Evolutionary conservation across 331 rosid genomes (phyloP).

Genomic region (Spiraea crenata): DNA sequence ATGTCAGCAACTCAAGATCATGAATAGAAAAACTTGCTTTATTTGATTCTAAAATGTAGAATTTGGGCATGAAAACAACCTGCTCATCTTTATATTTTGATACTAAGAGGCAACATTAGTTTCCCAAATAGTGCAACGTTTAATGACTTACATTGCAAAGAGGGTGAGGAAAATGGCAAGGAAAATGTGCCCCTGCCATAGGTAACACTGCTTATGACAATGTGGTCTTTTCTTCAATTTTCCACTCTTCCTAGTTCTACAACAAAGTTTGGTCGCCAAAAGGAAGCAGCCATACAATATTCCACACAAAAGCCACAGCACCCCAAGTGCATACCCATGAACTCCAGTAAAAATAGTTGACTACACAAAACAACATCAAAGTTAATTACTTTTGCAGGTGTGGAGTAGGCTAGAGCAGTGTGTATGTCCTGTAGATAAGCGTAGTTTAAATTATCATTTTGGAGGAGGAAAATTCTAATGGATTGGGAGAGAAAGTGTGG

Average conservation of each 20-base stretch:
- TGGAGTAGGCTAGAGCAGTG: no score
- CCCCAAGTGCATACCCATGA: constrained; percentile 66
- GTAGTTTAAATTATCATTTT: no score
- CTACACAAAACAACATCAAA: constrained; percentile 33
- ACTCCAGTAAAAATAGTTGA: constrained; percentile 70
- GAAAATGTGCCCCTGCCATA: constrained; percentile 34
- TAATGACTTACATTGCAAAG: constrained; percentile 55
- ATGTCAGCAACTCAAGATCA: neutral
- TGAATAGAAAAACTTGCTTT: neutral
- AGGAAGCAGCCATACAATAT: constrained; percentile 39
- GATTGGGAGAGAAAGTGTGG: constrained; percentile 4
- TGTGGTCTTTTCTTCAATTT: constrained; percentile 19
- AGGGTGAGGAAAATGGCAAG: constrained; percentile 40
- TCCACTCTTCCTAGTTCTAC: constrained; percentile 29
- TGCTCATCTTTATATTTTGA: neutral
- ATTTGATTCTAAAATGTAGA: neutral
- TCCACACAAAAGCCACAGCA: constrained; percentile 65
- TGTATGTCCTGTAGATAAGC: no score
- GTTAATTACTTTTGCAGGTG: neutral
- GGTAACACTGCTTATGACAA: constrained; percentile 32
- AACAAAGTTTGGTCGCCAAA: constrained; percentile 27
- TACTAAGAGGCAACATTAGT: no score
- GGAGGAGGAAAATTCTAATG: no score
- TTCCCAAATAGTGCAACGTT: neutral
- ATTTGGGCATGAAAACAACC: neutral